These are phyloP conservation scores for Ceratocystis cubensis DNA, from an alignment of 2,329 filamentous ascomycete species.

Conservation along the genomic window DNA sequence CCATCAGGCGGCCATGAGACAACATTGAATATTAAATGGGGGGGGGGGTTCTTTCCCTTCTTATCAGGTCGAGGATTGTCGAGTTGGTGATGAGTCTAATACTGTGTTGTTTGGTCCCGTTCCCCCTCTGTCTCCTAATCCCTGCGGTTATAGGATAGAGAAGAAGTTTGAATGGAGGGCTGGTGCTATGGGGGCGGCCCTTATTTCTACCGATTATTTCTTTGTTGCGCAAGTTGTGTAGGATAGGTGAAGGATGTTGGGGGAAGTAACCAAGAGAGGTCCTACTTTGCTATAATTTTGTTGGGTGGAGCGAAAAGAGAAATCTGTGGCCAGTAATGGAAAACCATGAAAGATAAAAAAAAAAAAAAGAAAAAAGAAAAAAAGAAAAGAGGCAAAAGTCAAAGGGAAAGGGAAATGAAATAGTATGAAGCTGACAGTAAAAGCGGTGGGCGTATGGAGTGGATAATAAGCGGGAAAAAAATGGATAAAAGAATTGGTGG, in stretches of 20 bases:
- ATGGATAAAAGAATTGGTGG: no score
- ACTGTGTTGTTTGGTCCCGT: background rate
- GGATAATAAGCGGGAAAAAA: no score
- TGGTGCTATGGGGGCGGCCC: background rate
- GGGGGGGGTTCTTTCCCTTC: background rate
- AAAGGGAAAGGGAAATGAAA: background rate
- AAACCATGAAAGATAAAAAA: background rate
- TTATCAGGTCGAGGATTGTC: background rate
- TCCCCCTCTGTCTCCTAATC: background rate
- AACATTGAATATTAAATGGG: background rate
- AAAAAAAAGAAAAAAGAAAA: no score
- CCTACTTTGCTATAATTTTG: background rate
- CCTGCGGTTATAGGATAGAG: background rate
- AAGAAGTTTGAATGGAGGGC: background rate
- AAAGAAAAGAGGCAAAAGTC: background rate
- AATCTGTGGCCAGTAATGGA: background rate
- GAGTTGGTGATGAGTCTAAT: background rate
- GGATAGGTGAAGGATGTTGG: background rate
- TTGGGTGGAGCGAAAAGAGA: background rate
- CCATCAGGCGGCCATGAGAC: slow-evolving; percentile 9
- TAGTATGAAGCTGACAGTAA: background rate
- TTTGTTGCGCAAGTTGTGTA: background rate
- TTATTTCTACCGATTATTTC: background rate
- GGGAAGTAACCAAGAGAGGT: background rate
- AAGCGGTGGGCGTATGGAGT: no score